Base-by-base conservation (phyloP, 169 alveolate species). In the Babesia caballi region DNA sequence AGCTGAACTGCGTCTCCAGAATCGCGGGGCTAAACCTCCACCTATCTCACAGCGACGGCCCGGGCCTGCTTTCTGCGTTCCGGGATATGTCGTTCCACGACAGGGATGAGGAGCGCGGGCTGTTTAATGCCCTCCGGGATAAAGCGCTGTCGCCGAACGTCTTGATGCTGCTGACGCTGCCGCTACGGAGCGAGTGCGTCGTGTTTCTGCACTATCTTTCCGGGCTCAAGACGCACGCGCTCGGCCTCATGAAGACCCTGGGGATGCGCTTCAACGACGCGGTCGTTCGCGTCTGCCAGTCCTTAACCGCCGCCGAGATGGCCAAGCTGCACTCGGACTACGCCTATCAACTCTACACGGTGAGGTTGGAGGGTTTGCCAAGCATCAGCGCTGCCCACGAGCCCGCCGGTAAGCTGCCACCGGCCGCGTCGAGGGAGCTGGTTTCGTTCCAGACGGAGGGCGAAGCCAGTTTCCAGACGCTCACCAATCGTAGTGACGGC, bases 101-200 rank as follows among this genome's bases (percentile, higher is more conserved):
- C 6, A 4, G 14, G 4, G 28, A 35, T 17, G 60, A 63, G 7
- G 38, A 4, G 33, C 11, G 17, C 4, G 60, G 60, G 2, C 21
- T 63, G 1, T 63, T 46, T 4, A 3, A 49, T 19, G 5, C 38
- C 27, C 28, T 63, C 38, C 44, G 17, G 60, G 60, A 63, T 7
- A 3, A 3, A n/a, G 49, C 2, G 11, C 50, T 63, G 28, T 25
- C 38, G 27, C 50, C 52, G 12, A 63, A 63, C 73, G 27, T 63
- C 32, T 2, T 63, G 33, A 6, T 36, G 32, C 50, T 49, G 28
- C 32, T 63, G 11, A 49, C 51, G 15, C 9, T 3, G 5, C 73
- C 73, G 11, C 60, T 63, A 15, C 42, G 73, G 3, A 63, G 61
- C 36, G 73, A 63, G 38, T 63, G 73, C 36, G 23, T 63, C 6